Evolutionary conservation across 2,329 filamentous ascomycete genomes (phyloP).

Genomic region (Nemania serpens): DNA sequence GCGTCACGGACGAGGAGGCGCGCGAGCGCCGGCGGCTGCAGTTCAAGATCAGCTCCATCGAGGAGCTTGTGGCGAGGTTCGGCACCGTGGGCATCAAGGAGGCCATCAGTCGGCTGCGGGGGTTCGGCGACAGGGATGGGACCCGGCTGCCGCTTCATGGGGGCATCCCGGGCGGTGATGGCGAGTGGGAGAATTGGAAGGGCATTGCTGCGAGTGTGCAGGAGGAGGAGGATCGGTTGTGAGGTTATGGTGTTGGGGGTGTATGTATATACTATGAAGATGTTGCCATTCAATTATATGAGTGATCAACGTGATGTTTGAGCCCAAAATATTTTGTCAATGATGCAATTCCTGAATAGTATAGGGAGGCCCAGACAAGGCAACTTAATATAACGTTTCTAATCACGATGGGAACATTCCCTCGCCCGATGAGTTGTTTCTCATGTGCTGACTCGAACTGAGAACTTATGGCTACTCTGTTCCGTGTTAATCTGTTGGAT

Average conservation of each 20-base stretch:
- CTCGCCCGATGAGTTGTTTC: too few relatives aligned
- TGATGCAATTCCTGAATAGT: too few relatives aligned
- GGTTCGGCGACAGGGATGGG: constrained; percentile 63
- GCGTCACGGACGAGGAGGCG: constrained; percentile 44
- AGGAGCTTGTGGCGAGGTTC: constrained; percentile 64
- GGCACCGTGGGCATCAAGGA: constrained; percentile 70
- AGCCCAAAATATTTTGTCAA: too few relatives aligned
- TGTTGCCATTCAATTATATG: too few relatives aligned
- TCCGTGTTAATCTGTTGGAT: too few relatives aligned
- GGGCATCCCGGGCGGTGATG: constrained; percentile 61
- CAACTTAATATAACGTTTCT: too few relatives aligned
- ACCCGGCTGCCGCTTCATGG: constrained; percentile 63
- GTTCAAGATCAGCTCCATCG: constrained; percentile 63
- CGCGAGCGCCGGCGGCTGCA: constrained; percentile 60
- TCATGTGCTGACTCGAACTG: too few relatives aligned
- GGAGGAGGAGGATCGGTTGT: constrained; percentile 33
- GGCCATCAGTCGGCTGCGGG: constrained; percentile 61
- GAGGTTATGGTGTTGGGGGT: background rate
- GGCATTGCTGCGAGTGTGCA: constrained; percentile 49
- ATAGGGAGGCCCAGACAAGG: too few relatives aligned
- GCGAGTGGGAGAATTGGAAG: constrained; percentile 54
- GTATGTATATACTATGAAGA: too few relatives aligned
- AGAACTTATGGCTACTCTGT: too few relatives aligned
- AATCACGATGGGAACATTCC: too few relatives aligned
- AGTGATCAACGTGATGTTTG: too few relatives aligned